Evolutionary conservation across 73 alveolate genomes (phyloP).

Genomic region (Stentor coeruleus): DNA sequence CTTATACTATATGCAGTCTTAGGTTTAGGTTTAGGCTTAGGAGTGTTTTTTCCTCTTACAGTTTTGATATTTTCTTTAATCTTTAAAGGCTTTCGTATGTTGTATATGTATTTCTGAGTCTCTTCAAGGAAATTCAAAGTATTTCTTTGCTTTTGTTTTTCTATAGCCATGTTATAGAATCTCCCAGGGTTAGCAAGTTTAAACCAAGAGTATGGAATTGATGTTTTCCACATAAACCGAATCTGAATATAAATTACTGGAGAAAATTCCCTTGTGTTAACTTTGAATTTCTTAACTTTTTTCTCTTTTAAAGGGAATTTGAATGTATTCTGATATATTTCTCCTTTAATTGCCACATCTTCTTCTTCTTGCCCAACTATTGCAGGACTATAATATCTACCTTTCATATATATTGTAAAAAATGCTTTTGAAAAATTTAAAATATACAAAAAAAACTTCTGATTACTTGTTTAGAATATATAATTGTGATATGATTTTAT

Average conservation of each 20-base stretch:
- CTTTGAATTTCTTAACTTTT: background rate
- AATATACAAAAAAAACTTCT: too few species aligned
- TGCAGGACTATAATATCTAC: too few species aligned
- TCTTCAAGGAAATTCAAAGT: background rate
- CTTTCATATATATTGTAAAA: too few species aligned
- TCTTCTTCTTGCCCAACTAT: too few species aligned
- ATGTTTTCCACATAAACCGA: background rate
- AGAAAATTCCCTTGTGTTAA: background rate
- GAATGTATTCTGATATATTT: background rate
- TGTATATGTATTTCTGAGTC: slow-evolving; percentile 2
- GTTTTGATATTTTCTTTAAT: too few species aligned
- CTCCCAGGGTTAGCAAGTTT: background rate
- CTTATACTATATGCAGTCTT: too few species aligned
- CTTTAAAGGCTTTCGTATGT: background rate
- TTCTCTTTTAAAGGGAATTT: background rate
- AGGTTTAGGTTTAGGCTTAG: too few species aligned
- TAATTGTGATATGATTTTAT: too few species aligned
- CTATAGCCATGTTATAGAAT: background rate
- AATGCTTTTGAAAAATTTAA: too few species aligned
- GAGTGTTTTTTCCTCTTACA: background rate
- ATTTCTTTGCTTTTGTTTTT: background rate
- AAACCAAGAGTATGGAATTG: background rate
- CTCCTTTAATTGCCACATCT: background rate
- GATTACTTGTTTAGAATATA: too few species aligned
- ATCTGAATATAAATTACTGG: background rate